phyloP scores from a whole-genome alignment of 2,329 filamentous ascomycete genomes.

The Colletotrichum tofieldiae region DNA sequence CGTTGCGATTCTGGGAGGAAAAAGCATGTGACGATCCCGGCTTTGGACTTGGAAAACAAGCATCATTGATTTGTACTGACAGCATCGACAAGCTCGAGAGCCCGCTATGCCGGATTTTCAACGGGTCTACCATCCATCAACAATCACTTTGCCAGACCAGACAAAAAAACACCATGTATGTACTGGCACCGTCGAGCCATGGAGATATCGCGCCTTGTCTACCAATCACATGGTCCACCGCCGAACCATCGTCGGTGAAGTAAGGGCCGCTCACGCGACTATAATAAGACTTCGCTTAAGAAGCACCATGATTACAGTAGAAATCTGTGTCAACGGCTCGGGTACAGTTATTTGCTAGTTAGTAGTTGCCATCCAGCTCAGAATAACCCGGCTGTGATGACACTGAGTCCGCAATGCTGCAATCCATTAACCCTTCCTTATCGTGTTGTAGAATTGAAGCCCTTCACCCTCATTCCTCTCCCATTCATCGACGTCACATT shows the following conservation, averaged over 20 bases:
- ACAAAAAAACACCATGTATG: neutral
- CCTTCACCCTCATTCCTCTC: neutral
- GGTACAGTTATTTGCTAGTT: neutral
- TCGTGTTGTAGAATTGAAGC: too few species aligned
- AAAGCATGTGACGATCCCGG: conserved; percentile 40
- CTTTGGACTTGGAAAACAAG: conserved; percentile 21
- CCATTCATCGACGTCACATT: neutral
- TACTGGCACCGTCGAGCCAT: neutral
- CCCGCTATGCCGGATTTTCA: neutral
- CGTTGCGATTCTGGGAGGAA: conserved; percentile 1
- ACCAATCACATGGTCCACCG: conserved; percentile 1
- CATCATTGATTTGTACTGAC: conserved; percentile 25
- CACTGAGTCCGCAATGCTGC: too few species aligned
- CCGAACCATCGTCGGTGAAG: conserved; percentile 1
- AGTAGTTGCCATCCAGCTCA: neutral
- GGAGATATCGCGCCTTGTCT: conserved; percentile 8
- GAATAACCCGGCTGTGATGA: too few species aligned
- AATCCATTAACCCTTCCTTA: too few species aligned
- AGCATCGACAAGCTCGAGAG: neutral
- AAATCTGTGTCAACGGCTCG: neutral
- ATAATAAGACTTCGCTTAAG: conserved; percentile 19
- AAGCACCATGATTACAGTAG: neutral
- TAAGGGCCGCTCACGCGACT: conserved; percentile 12
- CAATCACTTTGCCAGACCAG: neutral
- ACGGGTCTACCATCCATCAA: neutral